phyloP scores from a whole-genome alignment of 2,329 filamentous ascomycete genomes.

The Fonsecaea pugnacius region DNA sequence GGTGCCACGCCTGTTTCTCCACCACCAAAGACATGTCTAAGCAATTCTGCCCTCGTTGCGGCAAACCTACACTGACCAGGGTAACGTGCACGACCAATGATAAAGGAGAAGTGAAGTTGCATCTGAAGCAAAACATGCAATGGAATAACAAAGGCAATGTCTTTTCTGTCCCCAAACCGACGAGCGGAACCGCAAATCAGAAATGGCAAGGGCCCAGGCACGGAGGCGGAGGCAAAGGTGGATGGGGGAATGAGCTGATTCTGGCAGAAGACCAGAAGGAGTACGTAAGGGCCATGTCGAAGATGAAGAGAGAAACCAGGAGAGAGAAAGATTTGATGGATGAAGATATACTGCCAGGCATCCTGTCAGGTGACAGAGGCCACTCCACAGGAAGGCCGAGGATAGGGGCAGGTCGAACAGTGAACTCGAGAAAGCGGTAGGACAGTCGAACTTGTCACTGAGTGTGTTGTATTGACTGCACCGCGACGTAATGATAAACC shows the following conservation, averaged over 20 bases:
- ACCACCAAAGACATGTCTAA: constrained; percentile 80
- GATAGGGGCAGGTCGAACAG: constrained; percentile 81
- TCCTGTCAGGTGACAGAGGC: constrained; percentile 78
- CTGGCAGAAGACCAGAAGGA: constrained; percentile 97
- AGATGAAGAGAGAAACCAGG: constrained; percentile 61
- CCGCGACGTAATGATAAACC: not conserved
- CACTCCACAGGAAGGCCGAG: constrained; percentile 69
- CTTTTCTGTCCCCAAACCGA: constrained; percentile 90
- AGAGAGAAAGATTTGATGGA: constrained; percentile 89
- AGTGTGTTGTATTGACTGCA: constrained; percentile 9
- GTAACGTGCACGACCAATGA: constrained; percentile 83
- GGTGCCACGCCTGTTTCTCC: constrained; percentile 92
- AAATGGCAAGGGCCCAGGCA: constrained; percentile 61
- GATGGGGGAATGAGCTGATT: constrained; percentile 84
- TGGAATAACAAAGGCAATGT: constrained; percentile 93
- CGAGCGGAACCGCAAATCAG: constrained; percentile 78
- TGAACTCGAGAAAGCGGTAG: constrained; percentile 73
- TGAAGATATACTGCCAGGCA: constrained; percentile 84
- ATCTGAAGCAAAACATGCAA: constrained; percentile 93
- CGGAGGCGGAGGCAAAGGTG: constrained; percentile 80
- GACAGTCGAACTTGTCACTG: not conserved
- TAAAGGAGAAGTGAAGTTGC: constrained; percentile 78
- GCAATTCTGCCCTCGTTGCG: constrained; percentile 92
- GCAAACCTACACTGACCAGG: constrained; percentile 81
- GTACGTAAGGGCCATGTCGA: constrained; percentile 67